A percentile compares a stretch with the other conserved stretches of the same genome.
These are phyloP conservation scores for Termitomyces sp. DNA, from an alignment of 768 basidiomycete genomes.

Conservation along the genomic window DNA sequence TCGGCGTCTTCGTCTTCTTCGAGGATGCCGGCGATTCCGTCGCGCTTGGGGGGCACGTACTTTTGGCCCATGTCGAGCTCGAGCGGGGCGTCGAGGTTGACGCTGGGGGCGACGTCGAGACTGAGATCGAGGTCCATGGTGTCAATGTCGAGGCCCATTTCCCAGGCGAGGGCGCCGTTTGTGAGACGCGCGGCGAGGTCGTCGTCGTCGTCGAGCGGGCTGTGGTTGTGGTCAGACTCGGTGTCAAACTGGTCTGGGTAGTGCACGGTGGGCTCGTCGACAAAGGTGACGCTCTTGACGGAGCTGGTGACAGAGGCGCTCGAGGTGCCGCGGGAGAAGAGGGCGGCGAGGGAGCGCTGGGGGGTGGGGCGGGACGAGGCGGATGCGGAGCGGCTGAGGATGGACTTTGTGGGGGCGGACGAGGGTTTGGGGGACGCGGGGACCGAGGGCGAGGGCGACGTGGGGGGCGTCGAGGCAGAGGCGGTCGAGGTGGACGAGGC, in stretches of 20 bases:
- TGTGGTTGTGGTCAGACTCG: not conserved
- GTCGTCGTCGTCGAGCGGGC: not conserved
- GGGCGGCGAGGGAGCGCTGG: conserved; percentile 5
- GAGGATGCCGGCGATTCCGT: conserved; percentile 6
- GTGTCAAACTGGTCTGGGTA: conserved; percentile 21
- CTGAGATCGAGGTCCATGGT: conserved; percentile 26
- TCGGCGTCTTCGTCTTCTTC: conserved; percentile 14
- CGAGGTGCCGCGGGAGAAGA: conserved; percentile 1
- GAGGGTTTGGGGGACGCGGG: conserved; percentile 15
- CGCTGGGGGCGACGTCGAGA: not conserved
- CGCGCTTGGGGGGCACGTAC: conserved; percentile 2
- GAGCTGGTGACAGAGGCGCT: conserved; percentile 14
- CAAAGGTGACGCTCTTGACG: conserved; percentile 64
- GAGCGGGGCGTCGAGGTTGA: conserved; percentile 10
- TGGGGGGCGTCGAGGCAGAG: conserved; percentile 7
- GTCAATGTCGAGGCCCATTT: conserved; percentile 21
- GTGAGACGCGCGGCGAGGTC: conserved; percentile 1
- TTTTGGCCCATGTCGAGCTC: conserved; percentile 10
- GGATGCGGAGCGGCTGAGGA: conserved; percentile 49
- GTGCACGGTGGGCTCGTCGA: conserved; percentile 57
- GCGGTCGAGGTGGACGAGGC: conserved; percentile 13
- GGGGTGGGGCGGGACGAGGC: conserved; percentile 24
- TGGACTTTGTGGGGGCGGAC: conserved; percentile 42
- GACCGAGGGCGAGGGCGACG: conserved; percentile 16
- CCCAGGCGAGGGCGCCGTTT: conserved; percentile 10